Evolutionary conservation across 441 rosid genomes (phyloP).

Genomic region (Pelargonium fulgidum): DNA sequence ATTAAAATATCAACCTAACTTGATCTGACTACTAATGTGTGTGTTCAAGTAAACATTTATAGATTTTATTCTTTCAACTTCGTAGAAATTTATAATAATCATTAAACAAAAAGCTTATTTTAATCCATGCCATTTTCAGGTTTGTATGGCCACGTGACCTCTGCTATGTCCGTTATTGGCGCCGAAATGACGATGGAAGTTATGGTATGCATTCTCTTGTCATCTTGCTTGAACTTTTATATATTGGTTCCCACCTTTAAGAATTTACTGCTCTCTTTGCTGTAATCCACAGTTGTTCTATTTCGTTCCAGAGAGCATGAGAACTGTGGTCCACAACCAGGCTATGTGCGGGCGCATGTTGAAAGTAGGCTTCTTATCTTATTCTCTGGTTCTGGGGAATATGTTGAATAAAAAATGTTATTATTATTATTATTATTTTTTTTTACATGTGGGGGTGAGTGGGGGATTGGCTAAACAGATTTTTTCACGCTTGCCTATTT

Average conservation of each 20-base stretch:
- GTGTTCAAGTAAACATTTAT: constrained; percentile 3
- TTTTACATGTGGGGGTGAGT: background rate
- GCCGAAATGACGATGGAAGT: constrained; percentile 94
- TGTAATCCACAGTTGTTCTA: constrained; percentile 70
- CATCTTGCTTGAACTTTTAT: constrained; percentile 19
- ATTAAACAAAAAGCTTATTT: background rate
- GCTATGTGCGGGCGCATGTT: constrained; percentile 92
- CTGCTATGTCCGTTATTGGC: constrained; percentile 98
- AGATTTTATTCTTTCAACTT: constrained; percentile 2
- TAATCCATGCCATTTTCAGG: constrained; percentile 38
- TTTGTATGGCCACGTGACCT: constrained; percentile 99
- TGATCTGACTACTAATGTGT: background rate
- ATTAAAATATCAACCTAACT: background rate
- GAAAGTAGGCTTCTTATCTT: constrained; percentile 58
- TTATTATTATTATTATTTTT: too few species aligned
- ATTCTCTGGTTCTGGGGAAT: constrained; percentile 13
- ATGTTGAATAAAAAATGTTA: background rate
- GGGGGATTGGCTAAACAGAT: background rate
- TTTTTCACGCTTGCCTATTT: constrained; percentile 4
- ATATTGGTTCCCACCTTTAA: constrained; percentile 18
- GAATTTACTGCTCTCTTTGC: constrained; percentile 14
- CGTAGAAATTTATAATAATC: background rate
- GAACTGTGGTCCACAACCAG: constrained; percentile 91
- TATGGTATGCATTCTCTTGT: constrained; percentile 49
- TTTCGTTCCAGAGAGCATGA: constrained; percentile 98